These are phyloP conservation scores for Saccharomycopsis sp. DNA, from an alignment of 805 yeast genomes.

Conservation along the genomic window DNA sequence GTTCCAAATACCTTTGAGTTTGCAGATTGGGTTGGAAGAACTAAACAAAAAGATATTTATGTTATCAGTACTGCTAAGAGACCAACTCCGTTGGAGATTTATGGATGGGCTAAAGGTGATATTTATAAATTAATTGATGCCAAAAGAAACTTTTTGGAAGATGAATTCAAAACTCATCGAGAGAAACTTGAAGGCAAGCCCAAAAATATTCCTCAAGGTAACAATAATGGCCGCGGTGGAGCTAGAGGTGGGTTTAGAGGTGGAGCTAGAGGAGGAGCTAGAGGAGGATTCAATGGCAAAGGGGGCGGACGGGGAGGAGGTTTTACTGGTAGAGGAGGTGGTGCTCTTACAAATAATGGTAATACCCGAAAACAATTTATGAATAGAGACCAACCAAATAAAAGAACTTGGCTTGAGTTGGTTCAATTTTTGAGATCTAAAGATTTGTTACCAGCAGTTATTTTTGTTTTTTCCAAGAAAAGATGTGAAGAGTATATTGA, in stretches of 20 bases:
- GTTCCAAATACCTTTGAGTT: slow-evolving; percentile 98
- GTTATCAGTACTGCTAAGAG: slow-evolving; percentile 94
- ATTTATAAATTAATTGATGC: slow-evolving; percentile 67
- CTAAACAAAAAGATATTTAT: slow-evolving; percentile 90
- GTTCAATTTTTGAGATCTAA: slow-evolving; percentile 60
- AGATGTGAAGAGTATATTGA: slow-evolving; percentile 91
- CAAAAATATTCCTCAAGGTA: slow-evolving; percentile 28
- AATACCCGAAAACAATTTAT: slow-evolving; percentile 27
- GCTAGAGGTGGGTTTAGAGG: slow-evolving; percentile 21
- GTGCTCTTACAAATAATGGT: slow-evolving; percentile 18
- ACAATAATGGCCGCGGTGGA: slow-evolving; percentile 32
- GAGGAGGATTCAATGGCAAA: slow-evolving; percentile 27
- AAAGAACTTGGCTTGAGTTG: slow-evolving; percentile 65
- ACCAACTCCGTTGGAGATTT: slow-evolving; percentile 90
- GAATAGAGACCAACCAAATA: slow-evolving; percentile 56
- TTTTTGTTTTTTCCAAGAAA: slow-evolving; percentile 89
- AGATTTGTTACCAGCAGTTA: slow-evolving; percentile 79
- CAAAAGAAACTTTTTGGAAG: slow-evolving; percentile 55
- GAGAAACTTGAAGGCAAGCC: slow-evolving; percentile 38
- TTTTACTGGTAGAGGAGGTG: slow-evolving; percentile 20
- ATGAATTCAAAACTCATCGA: slow-evolving; percentile 51
- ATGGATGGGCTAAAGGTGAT: slow-evolving; percentile 70
- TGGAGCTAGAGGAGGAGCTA: slow-evolving; percentile 28
- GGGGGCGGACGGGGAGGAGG: slow-evolving; percentile 23
- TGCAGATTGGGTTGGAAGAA: slow-evolving; percentile 98